Percentiles rank a stretch among this genome's conserved stretches.
These are phyloP conservation scores for Saksenaea vasiformis DNA, from an alignment of 371 early-diverging fungal species.

Conservation along the genomic window DNA sequence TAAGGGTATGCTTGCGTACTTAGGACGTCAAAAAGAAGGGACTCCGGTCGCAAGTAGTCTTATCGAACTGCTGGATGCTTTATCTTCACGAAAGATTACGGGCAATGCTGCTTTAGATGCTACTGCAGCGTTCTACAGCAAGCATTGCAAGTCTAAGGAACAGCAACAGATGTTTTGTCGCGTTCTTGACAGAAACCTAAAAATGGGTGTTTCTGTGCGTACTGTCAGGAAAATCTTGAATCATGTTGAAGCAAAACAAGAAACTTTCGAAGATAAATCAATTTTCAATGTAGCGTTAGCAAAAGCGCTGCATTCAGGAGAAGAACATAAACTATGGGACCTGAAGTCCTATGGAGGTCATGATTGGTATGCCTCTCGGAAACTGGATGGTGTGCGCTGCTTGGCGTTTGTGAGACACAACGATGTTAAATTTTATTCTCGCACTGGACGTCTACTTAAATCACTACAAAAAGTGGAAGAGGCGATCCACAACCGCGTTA, in stretches of 20 bases:
- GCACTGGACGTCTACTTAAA: constrained; percentile 48
- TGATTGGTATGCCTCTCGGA: constrained; percentile 57
- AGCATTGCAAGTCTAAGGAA: constrained; percentile 23
- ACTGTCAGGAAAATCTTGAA: constrained; percentile 32
- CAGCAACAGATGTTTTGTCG: constrained; percentile 47
- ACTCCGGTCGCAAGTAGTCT: constrained; percentile 3
- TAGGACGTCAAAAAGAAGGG: constrained; percentile 8
- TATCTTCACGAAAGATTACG: constrained; percentile 47
- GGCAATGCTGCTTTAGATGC: constrained; percentile 49
- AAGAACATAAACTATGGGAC: constrained; percentile 1
- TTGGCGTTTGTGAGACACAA: constrained; percentile 36
- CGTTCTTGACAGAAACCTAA: constrained; percentile 57
- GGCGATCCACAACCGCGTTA: constrained; percentile 27
- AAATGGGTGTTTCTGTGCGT: constrained; percentile 48
- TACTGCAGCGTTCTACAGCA: constrained; percentile 35
- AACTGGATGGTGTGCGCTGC: constrained; percentile 64
- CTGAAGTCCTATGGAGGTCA: not conserved
- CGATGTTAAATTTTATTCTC: constrained; percentile 45
- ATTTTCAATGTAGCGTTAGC: constrained; percentile 44
- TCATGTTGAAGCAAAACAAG: constrained; percentile 12
- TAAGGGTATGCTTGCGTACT: constrained; percentile 21
- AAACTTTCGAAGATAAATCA: not conserved
- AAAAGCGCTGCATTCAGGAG: constrained; percentile 8
- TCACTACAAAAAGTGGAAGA: constrained; percentile 36
- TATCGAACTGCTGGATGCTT: constrained; percentile 33